Evolutionary conservation across 257 asterid genomes (phyloP), one percentile per base, ranked within the genome.

Genomic region (Salvia miltiorrhiza): DNA sequence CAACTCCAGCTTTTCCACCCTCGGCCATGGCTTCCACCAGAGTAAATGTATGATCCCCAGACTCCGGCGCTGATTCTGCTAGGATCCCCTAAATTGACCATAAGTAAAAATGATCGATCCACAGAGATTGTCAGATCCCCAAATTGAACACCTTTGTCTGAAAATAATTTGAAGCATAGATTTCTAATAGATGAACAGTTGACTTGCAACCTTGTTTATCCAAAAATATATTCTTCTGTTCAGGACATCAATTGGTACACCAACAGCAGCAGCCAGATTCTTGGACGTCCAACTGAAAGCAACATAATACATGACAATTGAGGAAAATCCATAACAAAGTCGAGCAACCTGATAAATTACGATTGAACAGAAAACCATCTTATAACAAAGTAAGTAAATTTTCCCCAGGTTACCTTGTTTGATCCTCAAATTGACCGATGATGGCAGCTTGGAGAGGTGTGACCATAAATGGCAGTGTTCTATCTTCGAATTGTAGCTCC

Each of bases 371-470:
- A 10, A 11, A 53, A 37, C 71, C 28, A 39, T 24, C 56, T 58
- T 39, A 52, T 39, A 37, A 71, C 56, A 14, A 50, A 41, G 59
- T 48, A 13, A 53, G 39, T 10, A 43, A 61, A 21, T 40, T 35
- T 41, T 69, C 41, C 53, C 28, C 19, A n/a, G 61, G 14, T 69
- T 72, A 93, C 99, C 95, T 90, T 45, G 83, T 77, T 71, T 90
- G 89, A 68, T 93, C 96, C 85, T 93, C 88, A 85, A 93, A 93
- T 66, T 87, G 95, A 83, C 87, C 66, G 67, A 93, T 93, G 67
- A 93, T 90, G 67, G 97, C 80, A 72, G 99, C 96, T 74, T 90
- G 99, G 57, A 93, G 86, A 43, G 99, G 97, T 28, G 99, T 86
- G 73, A 87, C 97, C 0, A 76, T 85, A 78, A 90, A 88, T 61